Evolutionary conservation across 352 stramenopile species (phyloP).

Genomic region (Phytophthora foliorum): DNA sequence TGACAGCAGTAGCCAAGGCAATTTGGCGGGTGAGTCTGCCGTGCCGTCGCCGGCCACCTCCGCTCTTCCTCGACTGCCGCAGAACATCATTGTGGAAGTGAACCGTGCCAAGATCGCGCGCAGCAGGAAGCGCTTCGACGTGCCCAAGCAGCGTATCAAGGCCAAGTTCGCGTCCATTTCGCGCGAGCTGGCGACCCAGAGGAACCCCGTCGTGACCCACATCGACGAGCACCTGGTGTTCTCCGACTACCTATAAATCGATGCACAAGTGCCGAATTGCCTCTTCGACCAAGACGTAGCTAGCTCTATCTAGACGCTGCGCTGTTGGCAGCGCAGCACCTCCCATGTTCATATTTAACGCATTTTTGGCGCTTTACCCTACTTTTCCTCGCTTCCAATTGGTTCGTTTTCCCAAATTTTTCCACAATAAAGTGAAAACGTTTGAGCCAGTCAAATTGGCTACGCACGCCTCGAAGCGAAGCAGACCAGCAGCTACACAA

Average conservation of each 20-base stretch:
- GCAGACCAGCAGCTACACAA: neutral
- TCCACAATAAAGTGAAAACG: constrained; percentile 7
- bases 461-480: constrained; percentile 3
- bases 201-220: constrained; percentile 46
- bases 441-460: constrained; percentile 48
- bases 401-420: neutral
- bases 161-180: constrained; percentile 76
- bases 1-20: constrained; percentile 29
- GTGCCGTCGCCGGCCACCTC: constrained; percentile 18
- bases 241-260: constrained; percentile 75
- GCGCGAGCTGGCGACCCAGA: constrained; percentile 62
- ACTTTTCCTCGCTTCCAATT: neutral
- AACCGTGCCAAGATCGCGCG: constrained; percentile 63
- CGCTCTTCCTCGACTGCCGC: constrained; percentile 38
- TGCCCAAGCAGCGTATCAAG: constrained; percentile 77
- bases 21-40: neutral
- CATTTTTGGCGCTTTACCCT: constrained; percentile 20
- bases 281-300: constrained; percentile 15
- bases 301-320: constrained; percentile 31
- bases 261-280: constrained; percentile 6
- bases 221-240: constrained; percentile 78
- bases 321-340: constrained; percentile 7
- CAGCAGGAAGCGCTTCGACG: constrained; percentile 62
- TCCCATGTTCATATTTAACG: constrained; percentile 33
- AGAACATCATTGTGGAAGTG: constrained; percentile 65